These are phyloP conservation scores for Cephaloascus fragrans DNA, from an alignment of 805 yeast species.

Conservation along the genomic window DNA sequence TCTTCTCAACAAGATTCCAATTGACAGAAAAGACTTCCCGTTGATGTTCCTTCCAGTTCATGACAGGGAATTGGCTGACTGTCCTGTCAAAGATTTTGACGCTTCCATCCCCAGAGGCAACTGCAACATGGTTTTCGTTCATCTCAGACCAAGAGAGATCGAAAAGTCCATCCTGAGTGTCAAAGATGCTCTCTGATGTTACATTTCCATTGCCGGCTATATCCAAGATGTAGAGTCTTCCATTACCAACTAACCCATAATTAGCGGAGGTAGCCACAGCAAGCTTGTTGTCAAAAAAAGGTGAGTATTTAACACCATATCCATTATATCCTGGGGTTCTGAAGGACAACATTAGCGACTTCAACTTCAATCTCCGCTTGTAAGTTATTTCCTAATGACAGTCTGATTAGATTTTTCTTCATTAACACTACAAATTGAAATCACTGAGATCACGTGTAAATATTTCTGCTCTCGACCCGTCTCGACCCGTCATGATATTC, in stretches of 20 bases:
- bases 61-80: conserved; percentile 59
- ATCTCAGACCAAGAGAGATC: conserved; percentile 85
- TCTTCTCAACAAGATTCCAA: conserved; percentile 66
- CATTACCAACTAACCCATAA: conserved; percentile 92
- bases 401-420: no score
- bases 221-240: conserved; percentile 62
- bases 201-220: conserved; percentile 62
- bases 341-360: conserved; percentile 69
- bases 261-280: conserved; percentile 91
- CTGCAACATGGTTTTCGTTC: conserved; percentile 78
- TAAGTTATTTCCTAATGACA: no score
- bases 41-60: conserved; percentile 67
- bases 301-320: conserved; percentile 81
- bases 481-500: no score
- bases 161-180: conserved; percentile 90
- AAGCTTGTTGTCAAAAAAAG: conserved; percentile 79
- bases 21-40: conserved; percentile 65
- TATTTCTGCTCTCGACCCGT: no score
- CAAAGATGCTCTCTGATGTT: conserved; percentile 46
- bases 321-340: conserved; percentile 80
- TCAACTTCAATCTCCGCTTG: no score
- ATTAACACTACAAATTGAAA: no score
- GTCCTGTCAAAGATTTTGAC: conserved; percentile 72
- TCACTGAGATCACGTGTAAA: no score
- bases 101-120: conserved; percentile 87